Evolutionary conservation across 805 yeast genomes (phyloP).

Genomic region (Candida loeiensis): DNA sequence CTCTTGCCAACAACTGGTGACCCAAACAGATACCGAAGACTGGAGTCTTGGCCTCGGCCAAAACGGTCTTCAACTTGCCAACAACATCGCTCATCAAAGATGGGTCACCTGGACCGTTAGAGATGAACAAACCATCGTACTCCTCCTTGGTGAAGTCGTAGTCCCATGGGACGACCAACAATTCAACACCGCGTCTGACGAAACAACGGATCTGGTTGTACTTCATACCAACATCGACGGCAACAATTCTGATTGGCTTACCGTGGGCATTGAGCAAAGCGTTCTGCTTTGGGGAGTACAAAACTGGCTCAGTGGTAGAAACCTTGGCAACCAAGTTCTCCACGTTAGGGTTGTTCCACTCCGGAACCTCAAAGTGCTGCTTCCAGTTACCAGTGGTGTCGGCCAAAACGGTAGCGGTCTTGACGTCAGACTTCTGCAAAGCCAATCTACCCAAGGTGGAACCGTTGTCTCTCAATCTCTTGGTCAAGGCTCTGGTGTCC

Average conservation of each 20-base stretch:
- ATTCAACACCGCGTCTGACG: slow-evolving; percentile 92
- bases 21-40: slow-evolving; percentile 98
- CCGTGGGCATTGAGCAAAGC: slow-evolving; percentile 63
- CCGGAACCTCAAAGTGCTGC: slow-evolving; percentile 65
- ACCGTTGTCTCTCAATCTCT: slow-evolving; percentile 88
- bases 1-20: slow-evolving; percentile 93
- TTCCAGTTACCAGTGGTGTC: slow-evolving; percentile 48
- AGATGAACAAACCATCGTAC: slow-evolving; percentile 92
- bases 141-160: slow-evolving; percentile 76
- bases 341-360: slow-evolving; percentile 90
- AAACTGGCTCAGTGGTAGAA: slow-evolving; percentile 69
- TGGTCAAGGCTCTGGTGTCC: slow-evolving; percentile 93
- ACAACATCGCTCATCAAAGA: slow-evolving; percentile 72
- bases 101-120: slow-evolving; percentile 99
- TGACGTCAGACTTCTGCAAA: slow-evolving; percentile 45
- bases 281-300: slow-evolving; percentile 67
- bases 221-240: slow-evolving; percentile 97
- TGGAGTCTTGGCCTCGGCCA: slow-evolving; percentile 73
- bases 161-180: slow-evolving; percentile 94
- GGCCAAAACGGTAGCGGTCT: slow-evolving; percentile 30
- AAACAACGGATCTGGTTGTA: slow-evolving; percentile 97
- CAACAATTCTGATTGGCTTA: slow-evolving; percentile 74
- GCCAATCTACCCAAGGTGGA: slow-evolving; percentile 88
- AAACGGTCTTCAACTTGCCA: slow-evolving; percentile 51
- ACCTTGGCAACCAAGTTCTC: slow-evolving; percentile 91